Evolutionary conservation across 192 early-diverging fungal species (phyloP), one percentile per base, ranked within the genome.

Genomic region (Backusella macrospora): DNA sequence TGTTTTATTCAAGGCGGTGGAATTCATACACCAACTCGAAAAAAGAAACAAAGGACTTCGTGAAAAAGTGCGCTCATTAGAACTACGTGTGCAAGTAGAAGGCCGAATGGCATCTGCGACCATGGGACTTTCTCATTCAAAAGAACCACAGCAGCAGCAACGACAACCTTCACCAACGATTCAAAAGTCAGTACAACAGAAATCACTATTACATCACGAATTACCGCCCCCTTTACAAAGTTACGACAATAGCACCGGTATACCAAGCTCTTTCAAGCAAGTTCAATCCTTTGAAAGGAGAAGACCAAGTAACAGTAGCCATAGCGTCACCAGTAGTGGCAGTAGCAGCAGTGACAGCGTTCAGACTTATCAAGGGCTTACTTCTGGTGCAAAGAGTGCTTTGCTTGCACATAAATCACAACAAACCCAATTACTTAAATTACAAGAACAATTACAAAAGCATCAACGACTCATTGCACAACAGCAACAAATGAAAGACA

Each of bases 1-100:
- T 1, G 90, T 92, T 26, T 73, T 92, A 23, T 87, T 86, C 77
- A 90, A 91, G 65, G 87, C 91, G 37, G 89, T 92, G 6, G 91
- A 89, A 45, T 90, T 86, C 67, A 92, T 91, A 46, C 79, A 80
- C 45, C 77, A 88, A n/a, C 81, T 92, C 14, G 91, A 92, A 73
- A 76, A 79, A 44, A 81, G 86, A 26, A 92, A 92, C 39, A 65
- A 67, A 26, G 45, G 40, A 42, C 65, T 81, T 43, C 67, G 75
- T 47, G 75, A 76, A 15, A 76, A 76, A 14, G 38, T 81, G 3
- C 40, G 62, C 7, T 43, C 42, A 21, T 44, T 81, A 34, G 78
- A 80, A 46, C 68, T 80, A 16, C 74, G 78, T 6, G 74, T 80
- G 9, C 62, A 80, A 71, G 74, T 68, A 34, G 44, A 68, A 47